Conservation (phyloP, 352 stramenopile species). For the Blastocystis sp. region DNA sequence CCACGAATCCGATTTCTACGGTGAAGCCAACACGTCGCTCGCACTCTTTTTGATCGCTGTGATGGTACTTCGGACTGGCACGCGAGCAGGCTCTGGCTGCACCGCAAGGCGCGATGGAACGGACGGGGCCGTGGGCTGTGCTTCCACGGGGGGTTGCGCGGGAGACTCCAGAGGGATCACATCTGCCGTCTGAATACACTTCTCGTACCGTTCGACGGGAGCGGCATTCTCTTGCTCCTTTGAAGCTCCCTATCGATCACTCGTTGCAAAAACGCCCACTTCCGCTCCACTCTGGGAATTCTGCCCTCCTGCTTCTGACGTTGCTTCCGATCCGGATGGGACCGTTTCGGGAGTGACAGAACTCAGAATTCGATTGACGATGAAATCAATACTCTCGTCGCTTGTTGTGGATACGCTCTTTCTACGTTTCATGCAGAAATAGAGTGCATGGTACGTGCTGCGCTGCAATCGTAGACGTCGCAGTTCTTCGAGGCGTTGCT, state of each 20-base stretch:
- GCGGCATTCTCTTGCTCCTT: neutral
- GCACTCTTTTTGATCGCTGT: slow-evolving; percentile 49
- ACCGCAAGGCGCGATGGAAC: too few species aligned
- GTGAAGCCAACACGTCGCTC: neutral
- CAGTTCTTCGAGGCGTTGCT: slow-evolving; percentile 32
- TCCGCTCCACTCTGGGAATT: neutral
- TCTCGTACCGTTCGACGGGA: slow-evolving; percentile 30
- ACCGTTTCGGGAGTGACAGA: neutral
- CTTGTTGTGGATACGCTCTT: neutral
- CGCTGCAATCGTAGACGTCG: slow-evolving; percentile 2
- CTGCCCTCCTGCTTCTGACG: neutral
- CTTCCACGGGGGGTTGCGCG: too few species aligned
- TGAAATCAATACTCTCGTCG: slow-evolving; percentile 21
- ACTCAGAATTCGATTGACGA: neutral
- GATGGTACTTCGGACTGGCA: neutral
- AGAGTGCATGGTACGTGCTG: neutral
- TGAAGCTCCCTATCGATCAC: neutral
- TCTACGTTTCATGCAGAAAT: neutral
- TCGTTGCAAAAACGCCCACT: neutral
- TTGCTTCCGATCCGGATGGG: neutral
- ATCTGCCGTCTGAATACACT: neutral
- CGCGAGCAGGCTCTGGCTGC: neutral
- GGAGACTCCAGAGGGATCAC: neutral
- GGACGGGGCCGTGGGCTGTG: too few species aligned
- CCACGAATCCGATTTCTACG: slow-evolving; percentile 2